Base-by-base conservation (phyloP, 345 rosid species). In the Toxicodendron radicans region DNA sequence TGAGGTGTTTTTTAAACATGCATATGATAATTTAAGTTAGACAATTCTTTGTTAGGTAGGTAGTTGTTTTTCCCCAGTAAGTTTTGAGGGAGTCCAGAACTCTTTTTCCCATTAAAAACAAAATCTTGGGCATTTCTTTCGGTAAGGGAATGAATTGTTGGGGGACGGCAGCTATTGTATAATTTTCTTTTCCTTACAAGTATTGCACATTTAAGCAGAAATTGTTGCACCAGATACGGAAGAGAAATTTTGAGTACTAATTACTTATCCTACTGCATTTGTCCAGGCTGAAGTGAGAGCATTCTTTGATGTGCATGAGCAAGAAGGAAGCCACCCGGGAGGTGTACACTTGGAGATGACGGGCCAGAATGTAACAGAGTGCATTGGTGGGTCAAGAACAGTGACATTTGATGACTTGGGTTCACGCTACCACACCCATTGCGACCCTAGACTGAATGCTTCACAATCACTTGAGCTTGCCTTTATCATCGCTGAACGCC, bases 251-350 rank as follows among this genome's bases (percentile, higher is more conserved):
- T 51, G 54, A 5, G 3, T 27, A 12, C 35, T 6, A 70, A 18
- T n/a, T 7, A 35, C 30, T 2, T 53, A 73, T 54, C 10, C 51
- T 32, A 9, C 30, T 66, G 21, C 33, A 33, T 73, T 75, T 23
- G 30, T 58, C 12, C 81, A 88, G 94, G 90, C 88, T 45, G 90
- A 90, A 77, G 85, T 88, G 75, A 86, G 85, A 79, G 92, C 94
- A 18, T 86, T 89, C 83, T 89, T 86, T 46, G 90, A 87, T 65
- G 94, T 89, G 79, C 91, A 86, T 53, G 91, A 89, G 75, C 91
- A 86, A 88, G 89, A 86, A 80, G 94, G 91, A 12, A 90, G 94
- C 79, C 90, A 83, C 74, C 94, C 92, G 0, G 94, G 91, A 81
- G 91, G 91, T 9, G 80, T 85, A 68, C 91, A 85, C 68, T 71